A percentile compares a stretch with the other conserved stretches of the same genome.
phyloP scores from a whole-genome alignment of 139 green algal species.

The Picochlorum sp. region DNA sequence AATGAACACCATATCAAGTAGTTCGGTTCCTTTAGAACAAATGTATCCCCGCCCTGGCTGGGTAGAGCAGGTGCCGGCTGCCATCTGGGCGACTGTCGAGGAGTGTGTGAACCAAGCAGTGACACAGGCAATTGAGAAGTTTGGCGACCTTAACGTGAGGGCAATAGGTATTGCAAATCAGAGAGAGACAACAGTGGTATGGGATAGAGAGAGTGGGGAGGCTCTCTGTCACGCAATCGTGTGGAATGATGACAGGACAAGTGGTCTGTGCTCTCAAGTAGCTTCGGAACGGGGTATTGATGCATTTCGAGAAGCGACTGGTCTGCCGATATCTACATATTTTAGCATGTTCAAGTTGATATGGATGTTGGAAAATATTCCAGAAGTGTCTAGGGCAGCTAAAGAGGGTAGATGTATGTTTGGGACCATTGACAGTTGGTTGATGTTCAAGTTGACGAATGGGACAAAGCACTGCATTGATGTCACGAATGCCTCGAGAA shows the following conservation, averaged over 20 bases:
- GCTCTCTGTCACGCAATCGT: slow-evolving; percentile 92
- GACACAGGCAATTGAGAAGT: slow-evolving; percentile 16
- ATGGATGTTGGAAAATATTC: slow-evolving; percentile 86
- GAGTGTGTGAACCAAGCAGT: slow-evolving; percentile 55
- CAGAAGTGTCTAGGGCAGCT: slow-evolving; percentile 48
- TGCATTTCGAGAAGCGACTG: slow-evolving; percentile 51
- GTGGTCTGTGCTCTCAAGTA: slow-evolving; percentile 36
- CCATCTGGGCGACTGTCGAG: slow-evolving; percentile 62
- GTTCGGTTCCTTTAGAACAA: slow-evolving; percentile 67
- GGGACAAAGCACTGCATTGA: slow-evolving; percentile 81
- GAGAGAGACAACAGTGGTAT: slow-evolving; percentile 84
- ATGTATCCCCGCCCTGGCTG: slow-evolving; percentile 72
- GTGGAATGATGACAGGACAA: slow-evolving; percentile 86
- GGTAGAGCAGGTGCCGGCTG: slow-evolving; percentile 85
- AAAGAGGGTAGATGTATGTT: slow-evolving; percentile 39
- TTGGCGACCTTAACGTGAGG: slow-evolving; percentile 21
- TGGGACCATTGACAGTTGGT: slow-evolving; percentile 94
- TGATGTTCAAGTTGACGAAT: slow-evolving; percentile 90
- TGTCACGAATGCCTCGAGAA: slow-evolving; percentile 86
- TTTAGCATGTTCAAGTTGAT: slow-evolving; percentile 89
- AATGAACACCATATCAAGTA: slow-evolving; percentile 39
- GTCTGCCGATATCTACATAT: slow-evolving; percentile 91
- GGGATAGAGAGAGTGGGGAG: slow-evolving; percentile 63
- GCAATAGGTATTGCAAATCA: slow-evolving; percentile 92
- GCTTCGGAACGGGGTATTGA: slow-evolving; percentile 19